Percentiles rank a stretch among this genome's conserved stretches.
Conservation (phyloP, 169 alveolate genomes). For the Plasmodium sp. region DNA sequence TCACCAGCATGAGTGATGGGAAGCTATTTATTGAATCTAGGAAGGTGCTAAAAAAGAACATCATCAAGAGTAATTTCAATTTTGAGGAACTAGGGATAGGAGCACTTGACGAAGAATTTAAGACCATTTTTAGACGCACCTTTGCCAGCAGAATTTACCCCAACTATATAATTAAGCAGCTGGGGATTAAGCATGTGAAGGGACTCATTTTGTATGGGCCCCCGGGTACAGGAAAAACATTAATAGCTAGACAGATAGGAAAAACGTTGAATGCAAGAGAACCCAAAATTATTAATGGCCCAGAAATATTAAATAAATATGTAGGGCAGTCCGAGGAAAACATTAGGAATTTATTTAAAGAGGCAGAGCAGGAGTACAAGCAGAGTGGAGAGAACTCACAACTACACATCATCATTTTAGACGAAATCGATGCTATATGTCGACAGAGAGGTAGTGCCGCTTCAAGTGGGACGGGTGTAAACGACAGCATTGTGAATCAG, state of each 20-base stretch:
- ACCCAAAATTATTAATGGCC: conserved; percentile 94
- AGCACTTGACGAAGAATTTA: conserved; percentile 95
- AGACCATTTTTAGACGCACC: conserved; percentile 99
- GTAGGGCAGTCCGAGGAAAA: conserved; percentile 99
- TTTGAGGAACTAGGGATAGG: conserved; percentile 94
- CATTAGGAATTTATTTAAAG: conserved; percentile 96
- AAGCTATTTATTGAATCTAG: conserved; percentile 76
- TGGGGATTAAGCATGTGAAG: conserved; percentile 98
- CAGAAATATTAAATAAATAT: conserved; percentile 95
- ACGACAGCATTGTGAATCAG: conserved; percentile 99
- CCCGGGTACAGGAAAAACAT: conserved; percentile 99
- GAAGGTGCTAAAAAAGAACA: conserved; percentile 76
- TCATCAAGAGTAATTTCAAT: conserved; percentile 90
- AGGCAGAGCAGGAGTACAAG: conserved; percentile 97
- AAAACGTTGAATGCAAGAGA: conserved; percentile 95
- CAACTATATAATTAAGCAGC: conserved; percentile 94
- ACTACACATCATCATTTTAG: conserved; percentile 98
- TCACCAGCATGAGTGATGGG: conserved; percentile 72
- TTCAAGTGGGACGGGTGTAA: conserved; percentile 94
- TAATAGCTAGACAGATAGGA: conserved; percentile 99
- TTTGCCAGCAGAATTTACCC: conserved; percentile 99
- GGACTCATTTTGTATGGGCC: conserved; percentile 98
- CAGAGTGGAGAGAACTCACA: conserved; percentile 96
- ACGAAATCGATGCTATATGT: conserved; percentile 99
- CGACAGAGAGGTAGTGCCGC: conserved; percentile 95